A percentile compares a stretch with the other conserved stretches of the same genome.
Conservation (phyloP, 2,329 filamentous ascomycete genomes). For the Fusarium sp. region DNA sequence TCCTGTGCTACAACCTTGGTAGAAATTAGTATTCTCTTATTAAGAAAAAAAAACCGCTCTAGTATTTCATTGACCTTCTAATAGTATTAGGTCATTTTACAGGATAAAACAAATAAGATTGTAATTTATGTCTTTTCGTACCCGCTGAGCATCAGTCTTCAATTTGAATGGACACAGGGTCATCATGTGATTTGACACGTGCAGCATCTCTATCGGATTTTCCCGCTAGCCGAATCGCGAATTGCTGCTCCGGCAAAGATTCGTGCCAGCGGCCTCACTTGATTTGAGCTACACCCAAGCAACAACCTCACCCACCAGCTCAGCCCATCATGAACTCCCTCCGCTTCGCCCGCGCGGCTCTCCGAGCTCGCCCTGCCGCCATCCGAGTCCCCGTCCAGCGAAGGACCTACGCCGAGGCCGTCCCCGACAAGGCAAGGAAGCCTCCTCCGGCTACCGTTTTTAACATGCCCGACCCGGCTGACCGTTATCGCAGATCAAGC, state of each 20-base stretch:
- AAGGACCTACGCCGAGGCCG: constrained; percentile 90
- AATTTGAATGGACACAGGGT: neutral
- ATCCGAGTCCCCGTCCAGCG: constrained; percentile 82
- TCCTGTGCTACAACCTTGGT: too few species aligned
- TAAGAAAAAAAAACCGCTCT: too few species aligned
- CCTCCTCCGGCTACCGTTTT: constrained; percentile 37
- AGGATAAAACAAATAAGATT: too few species aligned
- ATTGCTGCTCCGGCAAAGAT: constrained; percentile 58
- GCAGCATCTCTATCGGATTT: constrained; percentile 52
- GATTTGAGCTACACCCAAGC: constrained; percentile 56
- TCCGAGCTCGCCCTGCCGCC: constrained; percentile 82
- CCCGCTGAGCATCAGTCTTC: too few species aligned
- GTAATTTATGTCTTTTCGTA: too few species aligned
- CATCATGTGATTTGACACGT: constrained; percentile 51
- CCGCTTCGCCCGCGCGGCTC: constrained; percentile 89
- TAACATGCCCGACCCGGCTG: constrained; percentile 39
- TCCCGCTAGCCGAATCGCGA: constrained; percentile 55
- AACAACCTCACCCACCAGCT: constrained; percentile 62
- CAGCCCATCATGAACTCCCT: constrained; percentile 87
- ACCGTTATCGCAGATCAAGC: constrained; percentile 77
- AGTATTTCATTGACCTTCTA: too few species aligned
- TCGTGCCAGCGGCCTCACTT: constrained; percentile 58
- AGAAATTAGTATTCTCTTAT: too few species aligned
- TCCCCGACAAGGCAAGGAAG: constrained; percentile 77
- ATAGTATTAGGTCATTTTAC: too few species aligned